phyloP scores from a whole-genome alignment of 2,329 filamentous ascomycete genomes.

The Cladosporium sp. region DNA sequence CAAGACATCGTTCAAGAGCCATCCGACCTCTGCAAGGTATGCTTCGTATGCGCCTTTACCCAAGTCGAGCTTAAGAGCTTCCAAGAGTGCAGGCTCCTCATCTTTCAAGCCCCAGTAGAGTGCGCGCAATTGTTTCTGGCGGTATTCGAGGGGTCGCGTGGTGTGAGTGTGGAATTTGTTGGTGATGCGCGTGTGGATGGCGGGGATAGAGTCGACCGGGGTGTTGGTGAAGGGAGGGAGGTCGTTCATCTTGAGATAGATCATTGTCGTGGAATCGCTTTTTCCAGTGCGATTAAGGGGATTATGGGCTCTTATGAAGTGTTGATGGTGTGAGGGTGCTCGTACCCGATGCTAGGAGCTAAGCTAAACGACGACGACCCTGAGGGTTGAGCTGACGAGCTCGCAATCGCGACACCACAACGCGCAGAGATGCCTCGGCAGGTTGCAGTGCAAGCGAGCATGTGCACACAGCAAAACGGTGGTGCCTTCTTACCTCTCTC shows the following conservation, averaged over 20 bases:
- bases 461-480: background rate
- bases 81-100: conserved; percentile 68
- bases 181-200: conserved; percentile 61
- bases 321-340: background rate
- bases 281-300: background rate
- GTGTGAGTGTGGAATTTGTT: conserved; percentile 74
- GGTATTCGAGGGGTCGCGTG: conserved; percentile 80
- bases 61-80: conserved; percentile 76
- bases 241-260: conserved; percentile 29
- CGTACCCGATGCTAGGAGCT: background rate
- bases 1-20: conserved; percentile 77
- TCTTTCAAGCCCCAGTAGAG: conserved; percentile 92
- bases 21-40: conserved; percentile 71
- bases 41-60: conserved; percentile 76
- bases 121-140: conserved; percentile 82
- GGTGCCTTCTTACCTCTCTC: background rate
- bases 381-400: background rate
- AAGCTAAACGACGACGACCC: conserved; percentile 9
- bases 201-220: conserved; percentile 64
- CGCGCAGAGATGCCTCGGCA: background rate
- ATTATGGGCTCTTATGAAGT: background rate
- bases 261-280: background rate
- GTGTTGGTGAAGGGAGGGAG: conserved; percentile 50
- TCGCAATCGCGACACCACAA: background rate
- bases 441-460: background rate